A percentile compares a stretch with the other conserved stretches of the same genome.
These are phyloP conservation scores for Avena eriantha DNA, from an alignment of 176 grass and related monocot genomes.

Conservation along the genomic window DNA sequence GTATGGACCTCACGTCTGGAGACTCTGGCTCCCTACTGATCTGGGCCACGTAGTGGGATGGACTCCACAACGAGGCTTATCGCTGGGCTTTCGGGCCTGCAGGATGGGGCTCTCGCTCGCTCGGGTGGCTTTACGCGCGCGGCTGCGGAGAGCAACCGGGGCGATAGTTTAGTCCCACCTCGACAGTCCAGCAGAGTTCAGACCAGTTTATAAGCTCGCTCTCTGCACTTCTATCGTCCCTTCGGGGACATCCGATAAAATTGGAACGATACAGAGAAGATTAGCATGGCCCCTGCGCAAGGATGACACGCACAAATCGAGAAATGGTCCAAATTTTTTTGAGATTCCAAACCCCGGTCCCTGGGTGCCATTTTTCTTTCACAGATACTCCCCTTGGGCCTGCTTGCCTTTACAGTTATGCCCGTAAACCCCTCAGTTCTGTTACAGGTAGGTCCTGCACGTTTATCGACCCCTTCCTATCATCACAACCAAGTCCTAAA, in stretches of 20 bases:
- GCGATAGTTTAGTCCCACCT: neutral
- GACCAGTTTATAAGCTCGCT: neutral
- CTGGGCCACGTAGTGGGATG: neutral
- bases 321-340: neutral
- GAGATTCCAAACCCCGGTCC: neutral
- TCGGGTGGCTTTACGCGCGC: neutral
- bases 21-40: neutral
- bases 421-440: neutral
- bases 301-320: neutral
- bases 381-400: neutral
- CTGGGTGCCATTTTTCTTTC: rapidly evolving
- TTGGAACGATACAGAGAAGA: constrained; percentile 10
- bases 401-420: neutral
- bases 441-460: neutral
- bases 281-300: constrained; percentile 12
- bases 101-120: neutral
- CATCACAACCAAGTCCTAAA: neutral
- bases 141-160: neutral
- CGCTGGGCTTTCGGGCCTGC: neutral
- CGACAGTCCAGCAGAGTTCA: rapidly evolving
- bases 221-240: rapidly evolving
- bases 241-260: constrained; percentile 2
- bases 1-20: no score
- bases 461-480: neutral
- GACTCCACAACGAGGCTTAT: neutral